Percentiles rank a stretch among this genome's conserved stretches.
Conservation (phyloP, 1,284 basidiomycete species). For the Leccinum pachyderme region DNA sequence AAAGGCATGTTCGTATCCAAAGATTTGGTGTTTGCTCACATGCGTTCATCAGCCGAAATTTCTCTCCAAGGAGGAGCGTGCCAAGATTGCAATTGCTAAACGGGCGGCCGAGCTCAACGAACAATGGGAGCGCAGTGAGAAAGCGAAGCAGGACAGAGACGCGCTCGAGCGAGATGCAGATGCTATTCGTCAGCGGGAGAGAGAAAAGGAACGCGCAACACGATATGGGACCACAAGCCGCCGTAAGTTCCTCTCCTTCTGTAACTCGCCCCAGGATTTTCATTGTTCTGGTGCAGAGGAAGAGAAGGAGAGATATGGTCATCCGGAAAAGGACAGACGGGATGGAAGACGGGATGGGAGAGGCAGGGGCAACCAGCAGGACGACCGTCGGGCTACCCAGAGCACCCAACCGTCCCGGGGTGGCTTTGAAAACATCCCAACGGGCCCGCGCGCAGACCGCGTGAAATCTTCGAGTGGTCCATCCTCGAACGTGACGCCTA, state of each 20-base stretch:
- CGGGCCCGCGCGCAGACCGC: slow-evolving; percentile 80
- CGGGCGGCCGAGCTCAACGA: slow-evolving; percentile 77
- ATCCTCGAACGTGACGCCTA: slow-evolving; percentile 27
- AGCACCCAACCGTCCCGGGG: slow-evolving; percentile 30
- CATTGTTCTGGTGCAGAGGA: slow-evolving; percentile 47
- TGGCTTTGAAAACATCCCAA: slow-evolving; percentile 67
- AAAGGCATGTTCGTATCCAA: slow-evolving; percentile 53
- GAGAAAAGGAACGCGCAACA: slow-evolving; percentile 27
- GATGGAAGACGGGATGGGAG: slow-evolving; percentile 36
- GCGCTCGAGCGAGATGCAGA: slow-evolving; percentile 75
- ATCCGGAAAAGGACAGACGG: slow-evolving; percentile 49
- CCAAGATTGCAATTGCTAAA: slow-evolving; percentile 83
- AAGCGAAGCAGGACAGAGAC: slow-evolving; percentile 57
- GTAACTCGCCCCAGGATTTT: slow-evolving; percentile 15
- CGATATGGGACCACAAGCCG: slow-evolving; percentile 32
- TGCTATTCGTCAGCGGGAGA: slow-evolving; percentile 51
- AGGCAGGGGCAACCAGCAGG: slow-evolving; percentile 30
- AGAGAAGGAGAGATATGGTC: slow-evolving; percentile 51
- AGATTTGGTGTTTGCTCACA: slow-evolving; percentile 5
- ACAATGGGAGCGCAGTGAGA: slow-evolving; percentile 62
- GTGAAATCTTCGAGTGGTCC: slow-evolving; percentile 39
- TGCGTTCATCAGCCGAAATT: slow-evolving; percentile 75
- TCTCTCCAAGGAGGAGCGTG: slow-evolving; percentile 84
- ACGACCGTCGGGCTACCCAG: slow-evolving; percentile 35
- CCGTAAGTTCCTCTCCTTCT: slow-evolving; percentile 41